phyloP scores from a whole-genome alignment of 768 basidiomycete genomes.

The Neoboletus magnificus region DNA sequence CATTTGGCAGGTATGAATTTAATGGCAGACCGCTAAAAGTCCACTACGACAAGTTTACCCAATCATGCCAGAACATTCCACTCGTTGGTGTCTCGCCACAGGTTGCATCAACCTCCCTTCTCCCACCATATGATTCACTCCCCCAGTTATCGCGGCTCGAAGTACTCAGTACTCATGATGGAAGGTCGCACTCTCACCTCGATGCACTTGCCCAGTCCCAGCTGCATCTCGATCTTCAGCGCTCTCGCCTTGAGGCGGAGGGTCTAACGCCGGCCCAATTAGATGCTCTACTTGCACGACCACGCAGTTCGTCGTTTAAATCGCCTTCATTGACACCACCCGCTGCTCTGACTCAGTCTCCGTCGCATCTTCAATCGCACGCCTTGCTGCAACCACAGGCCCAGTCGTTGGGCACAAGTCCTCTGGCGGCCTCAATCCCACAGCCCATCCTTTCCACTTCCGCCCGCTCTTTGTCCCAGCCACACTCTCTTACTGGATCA shows the following conservation, averaged over 20 bases:
- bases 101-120: conserved; percentile 6
- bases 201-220: conserved; percentile 24
- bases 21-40: conserved; percentile 87
- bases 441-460: conserved; percentile 22
- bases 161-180: conserved; percentile 24
- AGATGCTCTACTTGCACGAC: conserved; percentile 26
- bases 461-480: conserved; percentile 22
- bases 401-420: conserved; percentile 13
- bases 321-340: conserved; percentile 23
- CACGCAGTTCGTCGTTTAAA: conserved; percentile 23
- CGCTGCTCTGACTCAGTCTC: conserved; percentile 15
- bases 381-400: conserved; percentile 17
- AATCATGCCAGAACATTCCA: conserved; percentile 29
- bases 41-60: conserved; percentile 82
- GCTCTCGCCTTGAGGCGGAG: conserved; percentile 27
- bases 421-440: conserved; percentile 15
- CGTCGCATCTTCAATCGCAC: conserved; percentile 18
- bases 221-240: conserved; percentile 24
- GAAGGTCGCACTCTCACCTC: conserved; percentile 17
- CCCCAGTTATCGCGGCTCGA: conserved; percentile 25
- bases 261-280: conserved; percentile 25
- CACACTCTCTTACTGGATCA: conserved; percentile 31
- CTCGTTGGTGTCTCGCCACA: conserved; percentile 24
- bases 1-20: conserved; percentile 67
- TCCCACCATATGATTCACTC: conserved; percentile 22